Base-by-base conservation (phyloP, 1,284 basidiomycete species). In the Mycosarcoma mackinlayi region DNA sequence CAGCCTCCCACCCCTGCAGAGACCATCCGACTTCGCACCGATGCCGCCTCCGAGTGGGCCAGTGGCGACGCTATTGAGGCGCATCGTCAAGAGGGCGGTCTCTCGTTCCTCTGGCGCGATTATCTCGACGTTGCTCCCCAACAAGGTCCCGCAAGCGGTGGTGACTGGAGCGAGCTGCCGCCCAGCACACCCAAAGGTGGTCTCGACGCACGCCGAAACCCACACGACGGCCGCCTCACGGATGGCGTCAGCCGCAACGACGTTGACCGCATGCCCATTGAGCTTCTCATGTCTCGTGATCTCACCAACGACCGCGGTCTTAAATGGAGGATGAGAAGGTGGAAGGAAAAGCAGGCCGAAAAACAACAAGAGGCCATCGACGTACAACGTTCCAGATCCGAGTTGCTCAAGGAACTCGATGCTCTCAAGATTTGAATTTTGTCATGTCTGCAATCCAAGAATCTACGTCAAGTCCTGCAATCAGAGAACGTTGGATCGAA, bases 191-290 rank as follows among this genome's bases (percentile, higher is more conserved):
- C 33, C 4, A 45, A 57, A 6, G 62, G 62, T 24, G 59, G 56
- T 16, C 46, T 71, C 16, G 60, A 60, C 25, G 55, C 58, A 13
- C 44, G 42, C 8, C 34, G 72, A 46, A 55, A 52, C 35, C 59
- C 52, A 4, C 52, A 37, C 19, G 62, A 57, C 16, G 74, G 74
- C 3, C 64, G 60, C 37, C 70, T 75, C 19, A 52, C 59, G 16
- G 34, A 61, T 4, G 51, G 51, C 6, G 52, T 76, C 39, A 58
- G 48, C 35, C 59, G 64, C 31, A 60, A 59, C 55, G 75, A 80
- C 19, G 59, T 80, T 6, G 78, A 82, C 50, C 57, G 67, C 18
- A 78, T 80, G 78, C 80, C 80, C 18, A 75, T 82, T 47, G 80
- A 82, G 54, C 57, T 82, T 30, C 67, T 82, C 45, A 82, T 82